Base-by-base conservation (phyloP, 2,329 filamentous ascomycete species). In the Meredithiella fracta region DNA sequence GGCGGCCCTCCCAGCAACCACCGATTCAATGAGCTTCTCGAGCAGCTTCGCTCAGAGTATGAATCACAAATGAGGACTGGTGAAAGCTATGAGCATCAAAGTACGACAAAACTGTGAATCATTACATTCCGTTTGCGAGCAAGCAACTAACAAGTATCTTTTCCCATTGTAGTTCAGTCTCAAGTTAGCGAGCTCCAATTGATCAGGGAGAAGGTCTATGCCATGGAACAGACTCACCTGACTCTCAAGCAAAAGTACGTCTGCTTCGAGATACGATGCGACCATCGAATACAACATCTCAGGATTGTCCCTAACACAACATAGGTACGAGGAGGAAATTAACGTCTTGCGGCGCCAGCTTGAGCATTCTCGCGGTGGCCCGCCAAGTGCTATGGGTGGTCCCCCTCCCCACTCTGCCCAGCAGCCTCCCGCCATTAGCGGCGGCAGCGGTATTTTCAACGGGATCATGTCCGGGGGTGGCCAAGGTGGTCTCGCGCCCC, bases 171-270 rank as follows among this genome's bases (percentile, higher is more conserved):
- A 96, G 92, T 97, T 66, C 82, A 86, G 58, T 80, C 82, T 52
- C 92, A 98, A 68, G 84, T 96, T 61, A 84, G 91, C 65, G 92
- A 98, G 71, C 92, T 97, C 78, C 87, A 95, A 67, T 79, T 95
- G 65, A 88, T 98, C 52, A 79, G 90, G 60, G 85, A 90, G 66
- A 96, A 95, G 70, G 87, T 98, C 59, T 96, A 88, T 65, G 80
- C 86, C 63, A 81, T 98, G 68, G 92, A 98, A 69, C 89, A 94
- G 67, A 80, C 83, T 51, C 92, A 97, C 65, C 77, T 91, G 64
- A 80, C 79, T 54, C 81, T 96, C 65, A 97, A 97, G 74, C 78
- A 83, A 69, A 94, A 96, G 91, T 97, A 53, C 3, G 9, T 17
- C 20, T 1, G n/a, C 29, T n/a, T 3, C 6, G 22, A n/a, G 20